Percentiles rank a stretch among this genome's conserved stretches.
These are phyloP conservation scores for Trifolium subterraneum DNA, from an alignment of 306 rosid genomes.

Conservation along the genomic window DNA sequence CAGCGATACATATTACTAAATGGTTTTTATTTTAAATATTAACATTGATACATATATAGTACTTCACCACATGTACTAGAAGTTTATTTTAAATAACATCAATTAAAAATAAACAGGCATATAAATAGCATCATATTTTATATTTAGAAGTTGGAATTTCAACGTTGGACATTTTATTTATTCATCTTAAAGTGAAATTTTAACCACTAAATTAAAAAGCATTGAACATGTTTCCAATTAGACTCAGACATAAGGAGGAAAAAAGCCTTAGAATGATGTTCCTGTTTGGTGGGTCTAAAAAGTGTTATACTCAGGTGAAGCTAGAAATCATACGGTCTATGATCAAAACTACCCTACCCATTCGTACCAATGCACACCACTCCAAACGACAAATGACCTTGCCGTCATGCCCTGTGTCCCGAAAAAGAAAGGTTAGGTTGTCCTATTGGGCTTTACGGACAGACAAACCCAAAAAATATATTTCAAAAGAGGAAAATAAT, in stretches of 20 bases:
- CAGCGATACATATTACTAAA: no score
- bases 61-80: no score
- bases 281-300: slow-evolving; percentile 5
- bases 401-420: not conserved
- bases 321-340: not conserved
- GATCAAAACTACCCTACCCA: slow-evolving; percentile 15
- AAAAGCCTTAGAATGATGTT: not conserved
- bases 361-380: not conserved
- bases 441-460: slow-evolving; percentile 8
- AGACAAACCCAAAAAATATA: not conserved
- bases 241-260: not conserved
- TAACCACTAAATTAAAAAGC: no score
- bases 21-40: no score
- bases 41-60: no score
- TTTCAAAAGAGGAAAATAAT: not conserved
- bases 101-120: no score
- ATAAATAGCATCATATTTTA: no score
- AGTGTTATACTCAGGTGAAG: not conserved
- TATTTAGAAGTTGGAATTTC: no score
- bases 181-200: no score
- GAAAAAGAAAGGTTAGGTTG: slow-evolving; percentile 11
- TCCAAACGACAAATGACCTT: not conserved
- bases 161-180: no score
- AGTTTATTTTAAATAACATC: no score
- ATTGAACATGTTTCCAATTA: not conserved